Evolutionary conservation across 2,329 filamentous ascomycete genomes (phyloP).

Genomic region (Aphanocladium album): DNA sequence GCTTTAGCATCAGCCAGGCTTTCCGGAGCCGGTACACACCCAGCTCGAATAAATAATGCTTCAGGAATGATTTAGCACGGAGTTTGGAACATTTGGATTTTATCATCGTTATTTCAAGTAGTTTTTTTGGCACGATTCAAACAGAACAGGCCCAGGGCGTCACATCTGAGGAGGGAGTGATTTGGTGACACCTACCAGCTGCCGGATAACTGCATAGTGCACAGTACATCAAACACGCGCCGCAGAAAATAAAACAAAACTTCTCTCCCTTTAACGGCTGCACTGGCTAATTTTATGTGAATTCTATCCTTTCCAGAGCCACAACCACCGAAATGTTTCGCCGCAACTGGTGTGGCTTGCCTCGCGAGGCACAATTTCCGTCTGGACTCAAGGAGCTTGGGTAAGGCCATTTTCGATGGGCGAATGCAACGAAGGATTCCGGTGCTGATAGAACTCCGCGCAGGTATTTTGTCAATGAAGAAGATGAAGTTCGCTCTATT

Average conservation of each 20-base stretch:
- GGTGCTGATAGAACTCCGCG: neutral
- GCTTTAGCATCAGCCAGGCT: conserved; percentile 65
- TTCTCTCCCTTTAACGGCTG: conserved; percentile 16
- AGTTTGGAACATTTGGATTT: conserved; percentile 3
- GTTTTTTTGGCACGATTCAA: neutral
- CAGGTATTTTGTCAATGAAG: conserved; percentile 73
- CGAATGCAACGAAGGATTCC: neutral
- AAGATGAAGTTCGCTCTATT: conserved; percentile 70
- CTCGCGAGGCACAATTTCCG: conserved; percentile 63
- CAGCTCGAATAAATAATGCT: conserved; percentile 25
- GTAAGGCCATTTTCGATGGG: conserved; percentile 36
- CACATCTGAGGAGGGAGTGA: neutral
- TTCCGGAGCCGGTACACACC: conserved; percentile 57
- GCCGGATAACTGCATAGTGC: neutral
- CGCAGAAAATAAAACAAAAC: conserved; percentile 15
- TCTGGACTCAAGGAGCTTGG: conserved; percentile 65
- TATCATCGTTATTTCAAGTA: conserved; percentile 5
- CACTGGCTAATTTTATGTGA: neutral
- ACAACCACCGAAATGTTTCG: conserved; percentile 60
- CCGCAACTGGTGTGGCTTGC: conserved; percentile 61
- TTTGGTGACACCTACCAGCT: conserved; percentile 3
- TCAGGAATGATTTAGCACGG: neutral
- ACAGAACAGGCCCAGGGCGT: neutral
- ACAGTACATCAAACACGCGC: neutral
- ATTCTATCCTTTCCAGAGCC: neutral